Conservation (phyloP, 2,329 filamentous ascomycete species). For the Hymenotorrendiella dingleyae region DNA sequence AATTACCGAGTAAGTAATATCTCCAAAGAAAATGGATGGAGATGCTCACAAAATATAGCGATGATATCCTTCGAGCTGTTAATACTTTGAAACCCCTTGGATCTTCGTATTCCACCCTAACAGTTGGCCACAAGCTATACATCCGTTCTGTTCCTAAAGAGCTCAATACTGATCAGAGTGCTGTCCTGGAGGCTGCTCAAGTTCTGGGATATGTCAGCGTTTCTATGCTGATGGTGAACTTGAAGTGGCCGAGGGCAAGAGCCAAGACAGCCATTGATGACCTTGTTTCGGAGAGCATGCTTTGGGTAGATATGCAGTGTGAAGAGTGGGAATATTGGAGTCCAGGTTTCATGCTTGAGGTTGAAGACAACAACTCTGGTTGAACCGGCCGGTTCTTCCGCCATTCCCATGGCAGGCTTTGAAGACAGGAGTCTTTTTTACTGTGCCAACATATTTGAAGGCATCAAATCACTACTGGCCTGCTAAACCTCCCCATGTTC, state of each 20-base stretch:
- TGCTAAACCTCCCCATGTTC: no score
- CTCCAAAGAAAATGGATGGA: not conserved
- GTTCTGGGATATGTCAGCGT: conserved; percentile 85
- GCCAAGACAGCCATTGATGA: conserved; percentile 90
- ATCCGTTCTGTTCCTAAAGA: conserved; percentile 93
- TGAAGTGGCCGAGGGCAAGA: conserved; percentile 77
- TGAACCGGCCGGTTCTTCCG: no score
- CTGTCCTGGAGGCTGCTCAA: conserved; percentile 85
- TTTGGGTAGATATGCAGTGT: conserved; percentile 87
- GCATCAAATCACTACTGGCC: no score
- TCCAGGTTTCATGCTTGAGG: conserved; percentile 59
- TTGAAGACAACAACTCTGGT: conserved; percentile 18
- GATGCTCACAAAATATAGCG: conserved; percentile 40
- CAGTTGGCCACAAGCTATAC: conserved; percentile 77
- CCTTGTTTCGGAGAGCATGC: conserved; percentile 77
- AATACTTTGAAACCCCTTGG: conserved; percentile 81
- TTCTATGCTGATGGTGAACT: conserved; percentile 80
- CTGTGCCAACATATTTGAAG: no score
- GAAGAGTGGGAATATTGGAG: conserved; percentile 93
- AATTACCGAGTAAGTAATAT: conserved; percentile 63
- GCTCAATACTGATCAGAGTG: conserved; percentile 88
- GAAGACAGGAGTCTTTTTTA: no score
- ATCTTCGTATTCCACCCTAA: conserved; percentile 78
- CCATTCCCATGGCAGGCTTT: no score
- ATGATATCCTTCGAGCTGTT: conserved; percentile 87